These are phyloP conservation scores for Rhizophora apiculata DNA, from an alignment of 345 rosid genomes.

Conservation along the genomic window DNA sequence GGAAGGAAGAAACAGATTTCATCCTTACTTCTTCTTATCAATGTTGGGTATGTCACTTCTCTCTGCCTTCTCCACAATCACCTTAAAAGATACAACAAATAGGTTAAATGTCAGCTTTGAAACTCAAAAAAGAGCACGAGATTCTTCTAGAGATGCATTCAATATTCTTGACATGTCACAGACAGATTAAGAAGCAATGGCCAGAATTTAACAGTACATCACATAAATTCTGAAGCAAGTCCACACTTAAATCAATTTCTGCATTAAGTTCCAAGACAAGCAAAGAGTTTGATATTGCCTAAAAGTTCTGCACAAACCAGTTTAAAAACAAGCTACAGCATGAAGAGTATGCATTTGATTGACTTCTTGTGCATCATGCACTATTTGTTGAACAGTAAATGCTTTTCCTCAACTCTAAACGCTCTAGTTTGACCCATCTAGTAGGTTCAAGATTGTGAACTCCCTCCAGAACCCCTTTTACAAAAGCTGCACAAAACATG, in stretches of 20 bases:
- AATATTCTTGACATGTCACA: background rate
- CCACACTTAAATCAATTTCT: background rate
- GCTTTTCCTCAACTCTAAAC: too few relatives aligned
- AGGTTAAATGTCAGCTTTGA: constrained; percentile 12
- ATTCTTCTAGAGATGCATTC: background rate
- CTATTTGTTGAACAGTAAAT: too few relatives aligned
- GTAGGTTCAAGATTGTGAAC: too few relatives aligned
- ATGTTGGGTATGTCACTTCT: constrained; percentile 89
- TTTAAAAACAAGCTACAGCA: background rate
- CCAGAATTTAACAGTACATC: background rate
- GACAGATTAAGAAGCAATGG: background rate
- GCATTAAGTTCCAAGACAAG: background rate
- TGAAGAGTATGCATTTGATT: background rate
- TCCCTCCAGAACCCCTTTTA: too few relatives aligned
- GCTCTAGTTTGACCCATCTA: too few relatives aligned
- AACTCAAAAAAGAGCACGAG: constrained; percentile 3
- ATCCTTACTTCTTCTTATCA: constrained; percentile 85
- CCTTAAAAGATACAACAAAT: constrained; percentile 39
- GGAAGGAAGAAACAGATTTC: background rate
- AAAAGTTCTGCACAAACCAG: background rate
- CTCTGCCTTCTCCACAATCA: constrained; percentile 96
- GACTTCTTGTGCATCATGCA: background rate
- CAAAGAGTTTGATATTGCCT: background rate
- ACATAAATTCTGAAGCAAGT: constrained; percentile 1
- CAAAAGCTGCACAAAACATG: too few relatives aligned